These are phyloP conservation scores for Massariosphaeria phaeospora DNA, from an alignment of 495 filamentous ascomycete species.

Conservation along the genomic window DNA sequence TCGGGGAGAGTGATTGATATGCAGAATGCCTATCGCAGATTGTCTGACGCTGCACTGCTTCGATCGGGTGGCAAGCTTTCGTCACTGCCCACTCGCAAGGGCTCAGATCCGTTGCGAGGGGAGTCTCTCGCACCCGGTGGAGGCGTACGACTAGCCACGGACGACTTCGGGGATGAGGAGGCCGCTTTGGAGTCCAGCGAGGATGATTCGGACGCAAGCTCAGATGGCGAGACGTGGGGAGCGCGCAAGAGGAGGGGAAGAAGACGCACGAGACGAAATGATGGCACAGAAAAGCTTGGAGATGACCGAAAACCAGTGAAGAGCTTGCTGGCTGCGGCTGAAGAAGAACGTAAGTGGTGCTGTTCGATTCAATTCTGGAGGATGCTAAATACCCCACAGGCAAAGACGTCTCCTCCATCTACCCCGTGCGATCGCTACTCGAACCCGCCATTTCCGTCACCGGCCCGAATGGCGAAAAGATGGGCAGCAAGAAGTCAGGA, in stretches of 20 bases:
- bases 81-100: constrained; percentile 44
- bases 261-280: constrained; percentile 25
- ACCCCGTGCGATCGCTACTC: constrained; percentile 54
- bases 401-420: constrained; percentile 39
- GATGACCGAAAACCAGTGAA: constrained; percentile 38
- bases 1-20: constrained; percentile 54
- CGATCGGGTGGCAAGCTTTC: constrained; percentile 53
- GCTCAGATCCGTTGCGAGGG: constrained; percentile 34
- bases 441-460: constrained; percentile 63
- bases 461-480: constrained; percentile 54
- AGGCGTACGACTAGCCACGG: constrained; percentile 65
- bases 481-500: constrained; percentile 53
- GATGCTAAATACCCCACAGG: constrained; percentile 37
- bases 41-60: constrained; percentile 62
- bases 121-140: constrained; percentile 45
- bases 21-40: constrained; percentile 54
- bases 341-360: constrained; percentile 67
- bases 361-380: neutral
- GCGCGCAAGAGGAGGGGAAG: constrained; percentile 40
- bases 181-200: constrained; percentile 42
- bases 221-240: constrained; percentile 45
- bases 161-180: constrained; percentile 61
- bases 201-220: constrained; percentile 39
- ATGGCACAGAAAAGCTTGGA: constrained; percentile 30
- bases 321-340: constrained; percentile 62